These are phyloP conservation scores for Fonticula alba DNA, from an alignment of 78 protist genomes.

Conservation along the genomic window DNA sequence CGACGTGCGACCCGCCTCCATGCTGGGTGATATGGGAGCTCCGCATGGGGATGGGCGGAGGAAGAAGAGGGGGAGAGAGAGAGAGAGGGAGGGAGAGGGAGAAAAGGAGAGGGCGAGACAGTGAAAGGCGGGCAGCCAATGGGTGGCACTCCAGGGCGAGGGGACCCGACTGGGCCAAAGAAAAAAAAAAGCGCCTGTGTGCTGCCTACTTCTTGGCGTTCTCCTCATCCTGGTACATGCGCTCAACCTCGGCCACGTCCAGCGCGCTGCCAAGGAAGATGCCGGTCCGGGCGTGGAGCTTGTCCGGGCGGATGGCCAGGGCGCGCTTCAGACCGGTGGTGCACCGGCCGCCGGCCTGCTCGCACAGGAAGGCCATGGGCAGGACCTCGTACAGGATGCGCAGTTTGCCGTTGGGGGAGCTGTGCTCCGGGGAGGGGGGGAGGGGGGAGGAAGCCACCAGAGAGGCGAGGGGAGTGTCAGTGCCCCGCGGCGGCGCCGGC, in stretches of 20 bases:
- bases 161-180: too few relatives aligned
- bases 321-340: slow-evolving; percentile 5
- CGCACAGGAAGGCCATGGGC: slow-evolving; percentile 54
- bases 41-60: too few relatives aligned
- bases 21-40: too few relatives aligned
- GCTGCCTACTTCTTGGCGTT: too few relatives aligned
- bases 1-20: too few relatives aligned
- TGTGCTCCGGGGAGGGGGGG: too few relatives aligned
- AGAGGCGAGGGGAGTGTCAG: too few relatives aligned
- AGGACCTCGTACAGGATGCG: slow-evolving; percentile 49
- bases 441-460: too few relatives aligned
- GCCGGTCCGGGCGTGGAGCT: slow-evolving; percentile 32
- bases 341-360: slow-evolving; percentile 20
- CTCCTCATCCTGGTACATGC: not conserved
- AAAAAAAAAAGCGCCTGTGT: too few relatives aligned
- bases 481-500: too few relatives aligned
- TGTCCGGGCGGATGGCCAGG: slow-evolving; percentile 20
- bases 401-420: slow-evolving; percentile 49
- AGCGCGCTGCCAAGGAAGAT: slow-evolving; percentile 18
- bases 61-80: slow-evolving; percentile 3
- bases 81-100: slow-evolving; percentile 2
- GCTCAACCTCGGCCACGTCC: slow-evolving; percentile 16
- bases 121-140: not conserved
- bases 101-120: not conserved
- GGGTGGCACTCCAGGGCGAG: not conserved